phyloP scores from a whole-genome alignment of 306 rosid genomes.

The Quercus engelmannii region DNA sequence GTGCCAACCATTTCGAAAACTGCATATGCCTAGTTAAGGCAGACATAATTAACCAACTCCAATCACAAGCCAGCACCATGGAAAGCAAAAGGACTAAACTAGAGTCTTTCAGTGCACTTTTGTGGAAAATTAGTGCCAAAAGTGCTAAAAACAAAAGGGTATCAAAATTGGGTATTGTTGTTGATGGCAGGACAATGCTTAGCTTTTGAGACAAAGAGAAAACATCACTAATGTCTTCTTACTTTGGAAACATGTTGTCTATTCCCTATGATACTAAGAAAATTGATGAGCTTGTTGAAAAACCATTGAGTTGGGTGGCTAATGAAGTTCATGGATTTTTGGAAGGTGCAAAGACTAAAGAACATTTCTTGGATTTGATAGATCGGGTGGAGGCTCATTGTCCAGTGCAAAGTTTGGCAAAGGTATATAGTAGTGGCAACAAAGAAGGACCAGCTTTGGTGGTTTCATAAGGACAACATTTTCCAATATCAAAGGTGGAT shows the following conservation, averaged over 20 bases:
- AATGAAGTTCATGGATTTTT: conserved; percentile 38
- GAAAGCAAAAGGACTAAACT: conserved; percentile 37
- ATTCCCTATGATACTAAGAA: conserved; percentile 42
- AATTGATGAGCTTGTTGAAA: conserved; percentile 33
- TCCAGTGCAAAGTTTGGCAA: conserved; percentile 24
- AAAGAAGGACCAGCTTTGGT: too few species aligned
- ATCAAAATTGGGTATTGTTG: conserved; percentile 66
- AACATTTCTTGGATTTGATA: conserved; percentile 60
- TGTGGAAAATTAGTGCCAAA: conserved; percentile 63
- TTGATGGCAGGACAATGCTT: conserved; percentile 56
- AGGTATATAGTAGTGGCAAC: background rate
- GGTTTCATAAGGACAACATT: too few species aligned
- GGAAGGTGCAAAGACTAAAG: conserved; percentile 23
- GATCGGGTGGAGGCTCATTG: conserved; percentile 65
- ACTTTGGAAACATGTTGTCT: conserved; percentile 67
- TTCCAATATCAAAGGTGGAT: conserved; percentile 30
- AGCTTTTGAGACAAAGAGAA: background rate
- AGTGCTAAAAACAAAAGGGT: conserved; percentile 1
- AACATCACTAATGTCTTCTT: conserved; percentile 19
- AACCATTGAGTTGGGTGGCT: conserved; percentile 46
- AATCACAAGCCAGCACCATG: conserved; percentile 25
- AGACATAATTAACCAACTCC: conserved; percentile 35
- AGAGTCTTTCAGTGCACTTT: conserved; percentile 56
- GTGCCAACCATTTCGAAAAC: conserved; percentile 27
- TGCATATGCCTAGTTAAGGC: conserved; percentile 46